Evolutionary conservation across 495 filamentous ascomycete species (phyloP), one percentile per base, ranked within the genome.

Genomic region (Tuber magnatum): DNA sequence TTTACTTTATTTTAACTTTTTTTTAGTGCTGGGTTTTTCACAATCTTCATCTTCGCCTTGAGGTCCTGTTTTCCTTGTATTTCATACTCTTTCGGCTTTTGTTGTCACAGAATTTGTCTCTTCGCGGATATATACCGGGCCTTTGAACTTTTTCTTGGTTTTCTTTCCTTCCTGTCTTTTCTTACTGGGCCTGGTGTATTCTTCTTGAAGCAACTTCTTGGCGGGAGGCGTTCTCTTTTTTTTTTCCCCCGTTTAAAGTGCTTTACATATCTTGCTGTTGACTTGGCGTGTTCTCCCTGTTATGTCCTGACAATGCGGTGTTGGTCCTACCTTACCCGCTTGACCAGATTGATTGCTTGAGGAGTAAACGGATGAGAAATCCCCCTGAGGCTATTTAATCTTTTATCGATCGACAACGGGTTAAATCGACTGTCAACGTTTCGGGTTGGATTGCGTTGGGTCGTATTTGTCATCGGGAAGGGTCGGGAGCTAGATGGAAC

Each of bases 1-100:
- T 79, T 77, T 75, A 75, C 72, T 44, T 75, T 75, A 79, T 79
- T 73, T 79, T 79, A 79, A 79, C 78, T 73, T 43, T 78, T 79
- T 79, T 78, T 79, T 79, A 79, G 77, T 78, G 68, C 68, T 78
- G 78, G 78, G 78, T 73, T 71, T 71, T 56, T 75, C 78, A 79
- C 76, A 72, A 77, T 79, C 76, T 46, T 48, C 78, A 78, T 71
- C 69, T 79, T 79, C 44, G 32, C 28, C 14, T 65, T 65, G 6
- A 65, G 70, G 70, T 70, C 74, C 72, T 74, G 41, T 68, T 79
- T 71, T 41, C 73, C 44, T 69, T 40, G 56, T 77, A 78, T 78
- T 73, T 75, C 70, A 68, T 75, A 73, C 69, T 68, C 74, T 70
- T 65, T 51, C 44, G 44, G 51, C 69, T 69, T 70, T 70, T 73